A percentile compares a stretch with the other conserved stretches of the same genome.
These are phyloP conservation scores for Globisporangium nodosum DNA, from an alignment of 352 stramenopile species.

Conservation along the genomic window DNA sequence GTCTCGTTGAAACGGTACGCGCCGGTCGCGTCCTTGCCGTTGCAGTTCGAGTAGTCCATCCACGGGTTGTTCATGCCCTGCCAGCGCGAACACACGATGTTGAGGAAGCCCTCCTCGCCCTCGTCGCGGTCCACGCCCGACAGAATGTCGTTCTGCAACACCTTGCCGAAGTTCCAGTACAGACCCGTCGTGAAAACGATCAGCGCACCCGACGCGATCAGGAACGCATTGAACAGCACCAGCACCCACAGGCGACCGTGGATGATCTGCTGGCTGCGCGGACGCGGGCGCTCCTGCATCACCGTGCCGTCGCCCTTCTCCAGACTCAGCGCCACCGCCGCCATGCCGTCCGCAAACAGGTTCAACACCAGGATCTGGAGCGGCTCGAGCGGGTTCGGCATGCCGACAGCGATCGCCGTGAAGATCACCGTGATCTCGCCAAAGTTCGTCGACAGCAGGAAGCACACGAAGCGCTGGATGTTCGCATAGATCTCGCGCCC, in stretches of 20 bases:
- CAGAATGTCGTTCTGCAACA: slow-evolving; percentile 50
- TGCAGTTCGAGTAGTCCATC: slow-evolving; percentile 50
- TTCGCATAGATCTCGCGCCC: slow-evolving; percentile 97
- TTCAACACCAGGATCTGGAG: slow-evolving; percentile 99
- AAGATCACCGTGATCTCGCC: slow-evolving; percentile 90
- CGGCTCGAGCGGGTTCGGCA: slow-evolving; percentile 89
- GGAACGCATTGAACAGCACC: slow-evolving; percentile 49
- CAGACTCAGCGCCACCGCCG: slow-evolving; percentile 62
- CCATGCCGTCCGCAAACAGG: slow-evolving; percentile 96
- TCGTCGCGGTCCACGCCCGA: slow-evolving; percentile 35
- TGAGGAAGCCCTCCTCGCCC: slow-evolving; percentile 34
- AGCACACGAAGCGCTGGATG: slow-evolving; percentile 98
- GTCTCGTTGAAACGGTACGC: slow-evolving; percentile 49
- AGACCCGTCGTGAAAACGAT: slow-evolving; percentile 47
- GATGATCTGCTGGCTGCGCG: slow-evolving; percentile 48
- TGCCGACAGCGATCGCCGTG: slow-evolving; percentile 45
- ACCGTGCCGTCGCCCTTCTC: slow-evolving; percentile 61
- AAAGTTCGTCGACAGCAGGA: slow-evolving; percentile 97
- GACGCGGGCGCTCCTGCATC: slow-evolving; percentile 56
- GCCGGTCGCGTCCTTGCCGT: slow-evolving; percentile 26
- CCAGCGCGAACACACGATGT: slow-evolving; percentile 55
- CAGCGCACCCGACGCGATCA: slow-evolving; percentile 33
- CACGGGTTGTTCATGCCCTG: slow-evolving; percentile 40
- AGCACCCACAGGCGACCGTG: slow-evolving; percentile 61
- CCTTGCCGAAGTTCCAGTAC: slow-evolving; percentile 66